Evolutionary conservation across 768 basidiomycete species (phyloP).

Genomic region (Galerina sulciceps): DNA sequence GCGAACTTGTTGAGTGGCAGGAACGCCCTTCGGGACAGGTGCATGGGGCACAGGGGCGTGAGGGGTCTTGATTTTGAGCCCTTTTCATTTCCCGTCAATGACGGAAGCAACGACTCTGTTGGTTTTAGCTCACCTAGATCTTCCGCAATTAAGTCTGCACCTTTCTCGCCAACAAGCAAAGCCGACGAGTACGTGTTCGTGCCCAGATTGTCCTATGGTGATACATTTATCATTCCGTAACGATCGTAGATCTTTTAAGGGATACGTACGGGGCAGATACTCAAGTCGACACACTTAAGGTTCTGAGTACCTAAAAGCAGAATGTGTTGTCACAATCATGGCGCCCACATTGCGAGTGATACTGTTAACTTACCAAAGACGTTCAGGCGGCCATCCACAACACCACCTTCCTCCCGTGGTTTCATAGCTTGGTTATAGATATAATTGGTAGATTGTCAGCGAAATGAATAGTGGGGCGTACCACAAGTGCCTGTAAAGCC

Average conservation of each 20-base stretch:
- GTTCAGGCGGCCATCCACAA: constrained; percentile 65
- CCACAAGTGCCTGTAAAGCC: constrained; percentile 43
- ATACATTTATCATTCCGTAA: too few species aligned
- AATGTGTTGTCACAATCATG: background rate
- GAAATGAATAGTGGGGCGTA: constrained; percentile 21
- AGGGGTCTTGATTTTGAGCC: constrained; percentile 63
- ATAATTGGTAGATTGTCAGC: background rate
- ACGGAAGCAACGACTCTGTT: background rate
- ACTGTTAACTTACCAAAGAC: constrained; percentile 47
- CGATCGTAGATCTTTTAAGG: constrained; percentile 2
- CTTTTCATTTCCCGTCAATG: constrained; percentile 31
- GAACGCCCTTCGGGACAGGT: constrained; percentile 55
- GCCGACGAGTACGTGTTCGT: constrained; percentile 79
- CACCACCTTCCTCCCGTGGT: constrained; percentile 66
- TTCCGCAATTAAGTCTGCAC: constrained; percentile 61
- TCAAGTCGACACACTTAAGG: constrained; percentile 70
- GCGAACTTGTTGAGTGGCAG: constrained; percentile 51
- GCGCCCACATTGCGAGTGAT: background rate
- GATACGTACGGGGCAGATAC: constrained; percentile 66
- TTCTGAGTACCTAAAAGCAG: constrained; percentile 53
- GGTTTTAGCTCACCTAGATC: constrained; percentile 53
- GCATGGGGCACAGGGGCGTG: constrained; percentile 76
- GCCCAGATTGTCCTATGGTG: constrained; percentile 64
- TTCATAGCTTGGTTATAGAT: constrained; percentile 53
- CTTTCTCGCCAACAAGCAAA: constrained; percentile 72